Evolutionary conservation across 2,329 filamentous ascomycete genomes (phyloP).

Genomic region (Alternaria novae-zelandiae): DNA sequence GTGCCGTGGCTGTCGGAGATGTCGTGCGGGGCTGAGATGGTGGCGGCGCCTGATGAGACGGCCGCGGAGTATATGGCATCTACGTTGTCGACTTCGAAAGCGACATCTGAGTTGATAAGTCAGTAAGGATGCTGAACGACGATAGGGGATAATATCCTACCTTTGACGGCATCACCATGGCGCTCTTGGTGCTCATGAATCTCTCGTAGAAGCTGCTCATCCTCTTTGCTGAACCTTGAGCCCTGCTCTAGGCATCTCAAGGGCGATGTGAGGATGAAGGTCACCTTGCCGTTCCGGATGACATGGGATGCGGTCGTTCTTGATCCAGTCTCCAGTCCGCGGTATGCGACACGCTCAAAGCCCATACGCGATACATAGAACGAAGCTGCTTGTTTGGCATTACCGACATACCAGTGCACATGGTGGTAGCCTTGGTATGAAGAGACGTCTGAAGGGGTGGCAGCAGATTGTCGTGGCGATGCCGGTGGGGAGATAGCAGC

Average conservation of each 20-base stretch:
- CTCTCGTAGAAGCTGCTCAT: constrained; percentile 70
- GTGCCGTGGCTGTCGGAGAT: constrained; percentile 66
- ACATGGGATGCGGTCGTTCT: constrained; percentile 84
- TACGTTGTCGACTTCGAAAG: constrained; percentile 92
- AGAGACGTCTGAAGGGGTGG: constrained; percentile 46
- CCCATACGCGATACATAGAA: constrained; percentile 90
- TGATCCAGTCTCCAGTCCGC: constrained; percentile 85
- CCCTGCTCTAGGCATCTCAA: constrained; percentile 60
- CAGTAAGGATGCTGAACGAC: background rate
- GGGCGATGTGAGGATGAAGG: constrained; percentile 85
- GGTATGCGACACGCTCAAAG: constrained; percentile 82
- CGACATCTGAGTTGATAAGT: constrained; percentile 67
- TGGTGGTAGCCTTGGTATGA: constrained; percentile 87
- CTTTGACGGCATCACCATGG: constrained; percentile 90
- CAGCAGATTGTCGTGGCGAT: constrained; percentile 35
- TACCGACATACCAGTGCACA: constrained; percentile 95
- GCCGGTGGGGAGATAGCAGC: constrained; percentile 52
- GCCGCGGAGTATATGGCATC: constrained; percentile 79
- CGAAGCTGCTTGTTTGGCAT: constrained; percentile 90
- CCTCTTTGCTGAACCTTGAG: constrained; percentile 54
- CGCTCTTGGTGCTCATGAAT: constrained; percentile 83
- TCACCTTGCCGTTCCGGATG: constrained; percentile 75
- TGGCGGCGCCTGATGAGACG: constrained; percentile 66
- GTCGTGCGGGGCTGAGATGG: constrained; percentile 67
- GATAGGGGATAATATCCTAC: constrained; percentile 19